Evolutionary conservation across 148 eudicot genomes (phyloP).

Genomic region (Linanthus parryae): DNA sequence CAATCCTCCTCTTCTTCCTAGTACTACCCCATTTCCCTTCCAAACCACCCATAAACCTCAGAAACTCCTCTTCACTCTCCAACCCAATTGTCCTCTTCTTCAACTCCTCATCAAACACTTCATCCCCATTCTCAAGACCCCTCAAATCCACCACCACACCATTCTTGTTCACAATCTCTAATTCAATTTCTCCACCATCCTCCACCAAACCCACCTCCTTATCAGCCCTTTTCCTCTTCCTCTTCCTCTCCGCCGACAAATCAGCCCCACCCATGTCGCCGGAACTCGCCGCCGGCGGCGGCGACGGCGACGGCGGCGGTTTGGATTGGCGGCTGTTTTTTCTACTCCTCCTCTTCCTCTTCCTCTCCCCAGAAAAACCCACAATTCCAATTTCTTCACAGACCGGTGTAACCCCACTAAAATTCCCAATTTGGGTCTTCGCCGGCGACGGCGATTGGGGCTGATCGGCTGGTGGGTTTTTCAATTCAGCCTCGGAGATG

Average conservation of each 20-base stretch:
- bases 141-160: slow-evolving; percentile 40
- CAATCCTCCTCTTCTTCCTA: slow-evolving; percentile 45
- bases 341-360: not conserved
- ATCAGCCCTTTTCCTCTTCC: slow-evolving; percentile 20
- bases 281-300: not conserved
- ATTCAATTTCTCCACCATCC: slow-evolving; percentile 10
- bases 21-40: slow-evolving; percentile 51
- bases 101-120: slow-evolving; percentile 26
- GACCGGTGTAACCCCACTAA: not conserved
- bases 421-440: not conserved
- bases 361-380: not conserved
- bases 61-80: slow-evolving; percentile 31
- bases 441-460: slow-evolving; percentile 4
- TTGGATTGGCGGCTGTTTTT: not conserved
- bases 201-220: slow-evolving; percentile 3
- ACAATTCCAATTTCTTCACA: not conserved
- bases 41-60: slow-evolving; percentile 36
- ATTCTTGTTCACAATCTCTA: too few relatives aligned
- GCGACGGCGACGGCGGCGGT: not conserved
- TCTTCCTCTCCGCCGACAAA: slow-evolving; percentile 7
- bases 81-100: slow-evolving; percentile 30
- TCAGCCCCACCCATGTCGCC: slow-evolving; percentile 1
- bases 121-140: slow-evolving; percentile 34
- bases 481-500: not conserved
- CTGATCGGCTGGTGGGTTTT: slow-evolving; percentile 1